Evolutionary conservation across 208 protist species (phyloP).

Genomic region (Trichomonas tenax): DNA sequence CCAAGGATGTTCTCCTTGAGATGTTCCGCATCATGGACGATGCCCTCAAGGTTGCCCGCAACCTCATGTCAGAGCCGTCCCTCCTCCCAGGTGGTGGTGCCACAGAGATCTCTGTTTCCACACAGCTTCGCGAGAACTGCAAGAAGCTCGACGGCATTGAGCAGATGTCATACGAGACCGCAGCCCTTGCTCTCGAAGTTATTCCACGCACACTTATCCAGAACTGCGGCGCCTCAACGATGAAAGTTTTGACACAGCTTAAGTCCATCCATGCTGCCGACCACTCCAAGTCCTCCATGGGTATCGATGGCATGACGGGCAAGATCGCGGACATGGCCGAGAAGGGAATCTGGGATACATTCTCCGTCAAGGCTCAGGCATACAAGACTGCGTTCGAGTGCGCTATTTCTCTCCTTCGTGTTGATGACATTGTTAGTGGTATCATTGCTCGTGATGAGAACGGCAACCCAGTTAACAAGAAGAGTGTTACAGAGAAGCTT

Average conservation of each 20-base stretch:
- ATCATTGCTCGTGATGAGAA: slow-evolving; percentile 40
- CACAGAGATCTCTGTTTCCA: slow-evolving; percentile 78
- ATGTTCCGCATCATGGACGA: slow-evolving; percentile 94
- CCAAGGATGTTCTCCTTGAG: slow-evolving; percentile 98
- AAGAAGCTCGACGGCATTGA: slow-evolving; percentile 79
- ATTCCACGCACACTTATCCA: slow-evolving; percentile 83
- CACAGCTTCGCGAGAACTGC: slow-evolving; percentile 67
- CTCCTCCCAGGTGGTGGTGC: slow-evolving; percentile 94
- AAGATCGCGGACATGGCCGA: slow-evolving; percentile 43
- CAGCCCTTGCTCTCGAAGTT: slow-evolving; percentile 52
- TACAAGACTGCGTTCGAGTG: slow-evolving; percentile 52
- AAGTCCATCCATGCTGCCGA: slow-evolving; percentile 50
- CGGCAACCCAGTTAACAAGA: slow-evolving; percentile 13
- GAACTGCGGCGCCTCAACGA: slow-evolving; percentile 96
- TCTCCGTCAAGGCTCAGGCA: slow-evolving; percentile 82
- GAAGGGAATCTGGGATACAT: slow-evolving; percentile 89
- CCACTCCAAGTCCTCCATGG: slow-evolving; percentile 64
- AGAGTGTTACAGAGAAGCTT: slow-evolving; percentile 7
- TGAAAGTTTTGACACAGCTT: slow-evolving; percentile 90
- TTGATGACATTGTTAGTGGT: slow-evolving; percentile 95
- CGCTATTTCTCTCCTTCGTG: slow-evolving; percentile 87
- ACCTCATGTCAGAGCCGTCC: slow-evolving; percentile 80
- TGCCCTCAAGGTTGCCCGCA: slow-evolving; percentile 91
- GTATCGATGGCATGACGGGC: slow-evolving; percentile 80
- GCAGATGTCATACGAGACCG: slow-evolving; percentile 67